phyloP scores from a whole-genome alignment of 371 early-diverging fungal species.

The Phascolomyces articulosus region DNA sequence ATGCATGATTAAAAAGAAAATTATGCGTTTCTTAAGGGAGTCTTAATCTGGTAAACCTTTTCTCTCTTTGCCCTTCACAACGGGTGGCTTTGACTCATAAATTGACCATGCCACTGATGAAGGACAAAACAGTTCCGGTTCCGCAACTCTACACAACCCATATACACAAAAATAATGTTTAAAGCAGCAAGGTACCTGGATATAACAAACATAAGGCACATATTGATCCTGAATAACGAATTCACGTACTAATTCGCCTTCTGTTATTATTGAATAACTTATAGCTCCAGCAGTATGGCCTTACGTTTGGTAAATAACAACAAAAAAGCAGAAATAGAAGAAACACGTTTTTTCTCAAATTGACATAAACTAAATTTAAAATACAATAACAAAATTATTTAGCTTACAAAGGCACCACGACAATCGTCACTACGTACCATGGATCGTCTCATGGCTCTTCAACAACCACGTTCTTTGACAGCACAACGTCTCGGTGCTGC shows the following conservation, averaged over 20 bases:
- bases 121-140: background rate
- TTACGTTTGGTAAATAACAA: background rate
- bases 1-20: too few species aligned
- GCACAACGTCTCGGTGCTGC: slow-evolving; percentile 7
- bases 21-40: too few species aligned
- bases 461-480: background rate
- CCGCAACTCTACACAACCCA: too few species aligned
- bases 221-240: too few species aligned
- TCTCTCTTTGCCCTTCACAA: background rate
- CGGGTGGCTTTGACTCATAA: background rate
- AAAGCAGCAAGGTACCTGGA: slow-evolving; percentile 7
- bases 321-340: background rate
- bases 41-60: too few species aligned
- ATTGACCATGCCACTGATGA: background rate
- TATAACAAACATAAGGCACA: background rate
- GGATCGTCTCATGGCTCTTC: background rate
- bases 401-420: slow-evolving; percentile 6
- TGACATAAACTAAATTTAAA: background rate
- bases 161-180: background rate
- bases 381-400: background rate
- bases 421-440: slow-evolving; percentile 1
- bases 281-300: background rate
- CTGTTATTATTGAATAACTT: background rate
- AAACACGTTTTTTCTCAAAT: background rate
- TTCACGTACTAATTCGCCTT: background rate